A percentile compares a stretch with the other conserved stretches of the same genome.
Conservation (phyloP, 345 rosid genomes). For the Erodium maritimum region DNA sequence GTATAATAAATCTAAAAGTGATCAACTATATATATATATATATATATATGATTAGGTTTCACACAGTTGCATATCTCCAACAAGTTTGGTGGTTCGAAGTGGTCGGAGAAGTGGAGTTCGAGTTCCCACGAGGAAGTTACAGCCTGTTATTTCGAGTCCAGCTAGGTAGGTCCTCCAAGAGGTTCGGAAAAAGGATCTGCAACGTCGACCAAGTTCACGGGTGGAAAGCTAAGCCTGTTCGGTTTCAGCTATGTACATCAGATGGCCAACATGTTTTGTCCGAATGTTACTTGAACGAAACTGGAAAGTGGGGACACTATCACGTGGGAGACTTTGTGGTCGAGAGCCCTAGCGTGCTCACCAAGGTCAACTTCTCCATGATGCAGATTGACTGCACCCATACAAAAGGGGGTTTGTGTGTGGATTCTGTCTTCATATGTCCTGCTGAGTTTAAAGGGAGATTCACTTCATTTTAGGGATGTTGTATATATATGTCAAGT, state of each 20-base stretch:
- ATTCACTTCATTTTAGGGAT: constrained; percentile 7
- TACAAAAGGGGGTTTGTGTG: constrained; percentile 83
- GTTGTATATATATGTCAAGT: no score
- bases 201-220: constrained; percentile 74
- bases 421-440: constrained; percentile 61
- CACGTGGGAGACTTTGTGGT: constrained; percentile 70
- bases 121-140: constrained; percentile 60
- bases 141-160: constrained; percentile 63
- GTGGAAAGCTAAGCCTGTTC: constrained; percentile 72
- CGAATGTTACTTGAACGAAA: constrained; percentile 41
- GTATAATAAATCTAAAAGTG: no score
- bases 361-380: constrained; percentile 65
- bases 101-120: constrained; percentile 60
- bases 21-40: no score
- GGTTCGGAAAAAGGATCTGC: constrained; percentile 51
- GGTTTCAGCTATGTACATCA: constrained; percentile 65
- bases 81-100: constrained; percentile 98
- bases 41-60: no score
- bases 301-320: constrained; percentile 62
- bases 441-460: constrained; percentile 42
- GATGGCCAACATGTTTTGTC: constrained; percentile 43
- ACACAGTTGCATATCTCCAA: constrained; percentile 69
- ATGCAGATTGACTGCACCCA: constrained; percentile 95
- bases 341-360: constrained; percentile 19
- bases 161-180: constrained; percentile 45